Base-by-base conservation (phyloP, 352 stramenopile genomes). In the Phytophthora pinifolia region DNA sequence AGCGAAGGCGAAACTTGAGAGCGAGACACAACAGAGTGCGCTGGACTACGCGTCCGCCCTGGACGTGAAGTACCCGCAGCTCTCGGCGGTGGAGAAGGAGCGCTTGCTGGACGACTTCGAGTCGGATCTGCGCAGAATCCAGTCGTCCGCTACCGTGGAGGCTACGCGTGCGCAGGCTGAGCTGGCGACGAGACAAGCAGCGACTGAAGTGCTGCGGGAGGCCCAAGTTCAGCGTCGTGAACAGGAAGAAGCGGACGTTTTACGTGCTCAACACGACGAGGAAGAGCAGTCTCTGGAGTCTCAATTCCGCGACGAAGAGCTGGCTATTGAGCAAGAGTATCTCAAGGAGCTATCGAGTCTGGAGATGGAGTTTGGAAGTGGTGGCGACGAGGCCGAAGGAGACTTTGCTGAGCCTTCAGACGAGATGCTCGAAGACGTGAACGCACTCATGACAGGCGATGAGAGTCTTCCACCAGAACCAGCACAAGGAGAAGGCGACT, bases 251-350 rank as follows among this genome's bases (percentile, higher is more conserved):
- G 53, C 52, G 17, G 13, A 43, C 39, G 22, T 58, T 34, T 34
- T 73, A 10, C 49, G 62, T 20, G 51, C 46, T 2, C 58, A 80
- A 6, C 63, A 74, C 2, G 50, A 69, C 1, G 54, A 66, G 14
- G 57, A 80, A 34, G 57, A 63, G 14, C 48, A 66, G 30, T 54
- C 59, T 0, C 37, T 87, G 4, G 70, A 81, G 42, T 61, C 52
- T 1, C 65, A 76, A 25, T 87, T 82, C 49, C 50, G 55, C 31
- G 38, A 81, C 6, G 69, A 83, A 45, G 68, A 83, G 18, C 32
- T 74, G 5, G 72, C 54, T 15, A 79, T 88, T 32, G 74, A 87
- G 39, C 48, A 76, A 36, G 76, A 83, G 17, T 88, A 89, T 39
- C 56, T 75, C 6, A 64, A 67, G 20, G 70, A 86, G 42, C 49